Conservation (phyloP, 2,329 filamentous ascomycete genomes). For the Xylariaceae sp. region DNA sequence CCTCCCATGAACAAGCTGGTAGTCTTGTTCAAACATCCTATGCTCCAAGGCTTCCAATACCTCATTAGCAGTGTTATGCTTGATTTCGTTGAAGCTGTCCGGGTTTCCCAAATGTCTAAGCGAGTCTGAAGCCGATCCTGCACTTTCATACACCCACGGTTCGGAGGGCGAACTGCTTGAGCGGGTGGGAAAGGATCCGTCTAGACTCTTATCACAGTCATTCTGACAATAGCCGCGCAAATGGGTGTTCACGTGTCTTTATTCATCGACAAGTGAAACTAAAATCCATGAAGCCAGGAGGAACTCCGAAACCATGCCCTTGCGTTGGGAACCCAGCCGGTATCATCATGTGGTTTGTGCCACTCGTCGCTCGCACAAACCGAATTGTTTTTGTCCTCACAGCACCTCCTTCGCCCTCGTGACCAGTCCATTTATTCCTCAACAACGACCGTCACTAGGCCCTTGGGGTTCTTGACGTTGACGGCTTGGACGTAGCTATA, state of each 20-base stretch:
- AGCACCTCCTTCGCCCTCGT: conserved; percentile 2
- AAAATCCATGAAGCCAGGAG: conserved; percentile 36
- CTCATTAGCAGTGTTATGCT: too few relatives aligned
- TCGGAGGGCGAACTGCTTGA: too few relatives aligned
- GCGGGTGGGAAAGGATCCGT: too few relatives aligned
- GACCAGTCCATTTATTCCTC: conserved; percentile 52
- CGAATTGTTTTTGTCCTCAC: conserved; percentile 23
- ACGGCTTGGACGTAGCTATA: conserved; percentile 99
- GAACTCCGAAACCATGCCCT: conserved; percentile 42
- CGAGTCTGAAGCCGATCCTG: too few relatives aligned
- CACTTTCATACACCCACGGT: too few relatives aligned
- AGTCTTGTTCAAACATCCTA: too few relatives aligned
- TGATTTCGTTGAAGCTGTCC: too few relatives aligned
- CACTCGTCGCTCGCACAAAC: conserved; percentile 6
- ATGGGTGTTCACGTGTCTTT: conserved; percentile 32
- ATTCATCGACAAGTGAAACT: conserved; percentile 39
- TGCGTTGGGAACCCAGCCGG: conserved; percentile 33
- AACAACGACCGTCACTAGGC: conserved; percentile 87
- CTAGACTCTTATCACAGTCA: conserved; percentile 2
- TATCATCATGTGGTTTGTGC: conserved; percentile 14
- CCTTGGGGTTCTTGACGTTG: conserved; percentile 99
- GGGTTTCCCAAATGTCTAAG: too few relatives aligned
- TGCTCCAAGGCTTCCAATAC: too few relatives aligned
- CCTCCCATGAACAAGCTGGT: too few relatives aligned
- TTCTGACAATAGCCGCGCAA: neutral